A percentile compares a stretch with the other conserved stretches of the same genome.
Evolutionary conservation across 768 basidiomycete genomes (phyloP).

Genomic region (Pulveroboletus sp.): DNA sequence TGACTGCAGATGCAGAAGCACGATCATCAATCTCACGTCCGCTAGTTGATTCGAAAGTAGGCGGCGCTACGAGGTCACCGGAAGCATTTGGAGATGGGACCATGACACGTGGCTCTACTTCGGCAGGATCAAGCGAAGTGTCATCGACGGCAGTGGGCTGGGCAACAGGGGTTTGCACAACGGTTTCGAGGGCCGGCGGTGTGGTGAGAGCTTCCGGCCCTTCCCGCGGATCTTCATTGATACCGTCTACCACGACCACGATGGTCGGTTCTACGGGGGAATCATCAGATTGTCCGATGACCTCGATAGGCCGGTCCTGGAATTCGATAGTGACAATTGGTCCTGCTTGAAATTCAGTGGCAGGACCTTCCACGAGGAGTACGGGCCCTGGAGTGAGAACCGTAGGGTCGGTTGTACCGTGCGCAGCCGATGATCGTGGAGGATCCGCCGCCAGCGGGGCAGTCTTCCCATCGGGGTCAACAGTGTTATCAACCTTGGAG

Average conservation of each 20-base stretch:
- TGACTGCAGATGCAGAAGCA: neutral
- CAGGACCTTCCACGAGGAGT: neutral
- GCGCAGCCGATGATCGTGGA: neutral
- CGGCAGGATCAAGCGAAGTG: neutral
- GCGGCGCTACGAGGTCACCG: constrained; percentile 4
- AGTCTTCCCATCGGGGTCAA: neutral
- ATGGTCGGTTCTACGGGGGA: neutral
- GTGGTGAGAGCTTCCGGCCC: constrained; percentile 3
- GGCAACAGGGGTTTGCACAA: neutral
- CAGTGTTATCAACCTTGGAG: neutral
- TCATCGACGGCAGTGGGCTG: neutral
- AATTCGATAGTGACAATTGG: neutral
- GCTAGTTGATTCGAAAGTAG: constrained; percentile 5
- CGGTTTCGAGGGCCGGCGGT: neutral
- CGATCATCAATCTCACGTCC: constrained; percentile 4
- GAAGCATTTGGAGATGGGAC: constrained; percentile 5
- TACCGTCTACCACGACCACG: constrained; percentile 3
- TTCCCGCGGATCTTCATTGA: constrained; percentile 4
- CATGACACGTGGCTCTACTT: constrained; percentile 3
- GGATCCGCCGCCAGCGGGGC: constrained; percentile 2
- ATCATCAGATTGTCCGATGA: neutral
- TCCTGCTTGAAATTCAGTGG: neutral
- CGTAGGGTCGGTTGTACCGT: neutral
- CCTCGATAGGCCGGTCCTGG: neutral
- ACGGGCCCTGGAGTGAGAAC: neutral